These are phyloP conservation scores for Lyophyllum atratum DNA, from an alignment of 768 basidiomycete species.

Conservation along the genomic window DNA sequence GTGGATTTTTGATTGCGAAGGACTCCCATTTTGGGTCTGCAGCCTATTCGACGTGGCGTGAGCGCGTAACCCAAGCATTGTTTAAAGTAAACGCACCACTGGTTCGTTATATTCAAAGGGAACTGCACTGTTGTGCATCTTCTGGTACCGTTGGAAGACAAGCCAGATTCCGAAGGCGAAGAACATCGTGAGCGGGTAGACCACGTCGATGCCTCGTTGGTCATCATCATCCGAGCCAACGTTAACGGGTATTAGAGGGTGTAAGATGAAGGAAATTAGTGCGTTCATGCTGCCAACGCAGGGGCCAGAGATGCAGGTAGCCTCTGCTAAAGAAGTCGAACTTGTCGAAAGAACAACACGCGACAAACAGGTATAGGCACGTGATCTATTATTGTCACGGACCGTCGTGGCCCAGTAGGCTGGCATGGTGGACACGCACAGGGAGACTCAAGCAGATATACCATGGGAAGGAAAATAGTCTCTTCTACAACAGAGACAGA, in stretches of 20 bases:
- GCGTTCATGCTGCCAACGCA: constrained; percentile 38
- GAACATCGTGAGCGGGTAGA: constrained; percentile 70
- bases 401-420: not conserved
- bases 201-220: constrained; percentile 54
- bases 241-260: constrained; percentile 54
- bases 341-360: constrained; percentile 8
- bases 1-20: constrained; percentile 54
- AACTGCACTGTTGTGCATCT: constrained; percentile 71
- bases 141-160: constrained; percentile 73
- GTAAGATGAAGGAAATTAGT: constrained; percentile 49
- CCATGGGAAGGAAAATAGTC: no score
- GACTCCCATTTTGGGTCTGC: constrained; percentile 62
- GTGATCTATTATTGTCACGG: constrained; percentile 1
- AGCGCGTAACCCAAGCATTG: constrained; percentile 2
- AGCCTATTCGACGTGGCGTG: constrained; percentile 35
- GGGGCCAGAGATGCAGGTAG: constrained; percentile 2
- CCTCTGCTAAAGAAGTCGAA: not conserved
- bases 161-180: constrained; percentile 81
- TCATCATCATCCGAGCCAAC: constrained; percentile 50
- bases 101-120: constrained; percentile 63
- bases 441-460: no score
- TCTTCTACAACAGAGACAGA: not conserved
- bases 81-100: constrained; percentile 43
- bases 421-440: not conserved
- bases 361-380: constrained; percentile 10